Conservation (phyloP, 176 grass and related monocot genomes). For the Poa pratensis region DNA sequence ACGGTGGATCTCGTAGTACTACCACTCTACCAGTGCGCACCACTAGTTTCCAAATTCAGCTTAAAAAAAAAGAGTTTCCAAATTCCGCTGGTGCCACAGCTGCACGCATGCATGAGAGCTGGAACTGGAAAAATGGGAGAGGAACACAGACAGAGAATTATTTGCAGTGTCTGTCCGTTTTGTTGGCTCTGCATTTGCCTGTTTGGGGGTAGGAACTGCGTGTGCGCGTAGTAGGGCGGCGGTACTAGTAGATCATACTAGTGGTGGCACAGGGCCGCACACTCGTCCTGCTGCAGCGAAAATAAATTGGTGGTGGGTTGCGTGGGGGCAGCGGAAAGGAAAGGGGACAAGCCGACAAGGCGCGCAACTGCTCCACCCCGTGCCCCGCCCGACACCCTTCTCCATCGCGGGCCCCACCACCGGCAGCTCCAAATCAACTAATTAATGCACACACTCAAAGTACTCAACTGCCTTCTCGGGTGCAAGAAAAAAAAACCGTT, state of each 20-base stretch:
- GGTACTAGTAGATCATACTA: background rate
- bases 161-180: no score
- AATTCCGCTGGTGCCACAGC: no score
- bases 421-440: background rate
- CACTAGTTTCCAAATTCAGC: no score
- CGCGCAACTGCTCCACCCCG: conserved; percentile 45
- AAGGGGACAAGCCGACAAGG: conserved; percentile 56
- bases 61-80: no score
- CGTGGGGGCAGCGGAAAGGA: background rate
- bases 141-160: no score
- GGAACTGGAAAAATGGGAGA: background rate
- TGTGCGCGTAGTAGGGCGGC: background rate
- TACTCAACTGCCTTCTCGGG: no score
- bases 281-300: background rate
- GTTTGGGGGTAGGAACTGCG: background rate
- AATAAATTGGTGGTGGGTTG: background rate
- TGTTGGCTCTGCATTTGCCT: no score
- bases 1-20: no score
- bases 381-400: conserved; percentile 14
- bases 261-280: background rate
- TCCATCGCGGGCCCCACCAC: background rate
- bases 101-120: background rate
- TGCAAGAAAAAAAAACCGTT: no score
- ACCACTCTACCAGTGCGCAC: no score
- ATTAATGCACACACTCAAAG: background rate